phyloP scores from a whole-genome alignment of 768 basidiomycete species.

The Galerina marginata region DNA sequence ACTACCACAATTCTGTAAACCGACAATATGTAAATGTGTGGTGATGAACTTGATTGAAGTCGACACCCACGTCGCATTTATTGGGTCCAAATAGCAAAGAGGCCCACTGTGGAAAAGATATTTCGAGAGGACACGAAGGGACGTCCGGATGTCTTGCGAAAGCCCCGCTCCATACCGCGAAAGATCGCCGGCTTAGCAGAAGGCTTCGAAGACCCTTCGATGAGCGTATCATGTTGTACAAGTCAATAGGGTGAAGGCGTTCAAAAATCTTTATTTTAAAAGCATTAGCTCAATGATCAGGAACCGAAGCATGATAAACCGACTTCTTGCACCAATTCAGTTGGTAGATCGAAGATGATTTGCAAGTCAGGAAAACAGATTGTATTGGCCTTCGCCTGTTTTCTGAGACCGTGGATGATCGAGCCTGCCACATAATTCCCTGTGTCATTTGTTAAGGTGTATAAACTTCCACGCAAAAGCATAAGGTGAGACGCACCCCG shows the following conservation, averaged over 20 bases:
- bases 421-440: constrained; percentile 2
- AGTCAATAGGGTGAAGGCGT: constrained; percentile 13
- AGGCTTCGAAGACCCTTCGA: constrained; percentile 1
- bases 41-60: neutral
- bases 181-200: neutral
- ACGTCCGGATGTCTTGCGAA: constrained; percentile 9
- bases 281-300: neutral
- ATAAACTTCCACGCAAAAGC: neutral
- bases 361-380: neutral
- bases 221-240: constrained; percentile 6
- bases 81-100: constrained; percentile 10
- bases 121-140: constrained; percentile 1
- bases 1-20: neutral
- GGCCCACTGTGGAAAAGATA: constrained; percentile 10
- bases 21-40: neutral
- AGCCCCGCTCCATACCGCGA: neutral
- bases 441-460: neutral
- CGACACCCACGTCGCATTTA: constrained; percentile 10
- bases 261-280: constrained; percentile 5
- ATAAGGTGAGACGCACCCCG: neutral
- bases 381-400: neutral
- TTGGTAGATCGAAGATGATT: neutral
- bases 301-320: neutral
- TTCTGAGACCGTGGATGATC: neutral
- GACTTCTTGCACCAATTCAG: neutral